Base-by-base conservation (phyloP, 352 stramenopile species). In the Nothophytophthora sp. region DNA sequence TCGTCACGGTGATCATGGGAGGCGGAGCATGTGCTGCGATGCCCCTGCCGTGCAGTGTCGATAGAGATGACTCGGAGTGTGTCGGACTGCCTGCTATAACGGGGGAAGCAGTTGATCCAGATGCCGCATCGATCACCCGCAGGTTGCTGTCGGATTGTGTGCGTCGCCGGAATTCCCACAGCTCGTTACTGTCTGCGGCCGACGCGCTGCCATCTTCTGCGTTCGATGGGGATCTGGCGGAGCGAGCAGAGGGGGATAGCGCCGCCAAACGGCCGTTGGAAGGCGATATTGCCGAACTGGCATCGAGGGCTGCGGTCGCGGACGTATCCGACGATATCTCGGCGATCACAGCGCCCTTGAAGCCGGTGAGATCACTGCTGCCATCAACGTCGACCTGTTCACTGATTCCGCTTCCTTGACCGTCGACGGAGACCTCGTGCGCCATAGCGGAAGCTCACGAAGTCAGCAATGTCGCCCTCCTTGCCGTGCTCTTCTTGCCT, bases 141-240 rank as follows among this genome's bases (percentile, higher is more conserved):
- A 90, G 58, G 25, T 84, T 71, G 9, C 57, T 43, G 11, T 66
- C 58, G 1, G 79, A 88, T 62, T 88, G 79, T 30, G 76, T 83
- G 39, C 79, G 79, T 43, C 79, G 68, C 16, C 40, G 52, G 23
- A 76, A 52, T 11, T 59, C 51, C 63, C 46, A 60, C 34, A 46
- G 35, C 19, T 24, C 42, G 9, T 18, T 30, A 10, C 25, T 11
- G 37, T 33, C 4, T 15, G 41, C 48, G 13, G 55, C 50, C 7
- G 36, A 56, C 4, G 9, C 25, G 29, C 11, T 20, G 50, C 16
- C 24, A 25, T 55, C 22, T 59, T 50, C 19, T 24, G 0, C 24
- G 40, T 64, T 49, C 19, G 46, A 12, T 53, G 33, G 15, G 3
- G 42, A 3, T 36, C 32, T 33, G 5, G 36, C 25, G 0, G 58